phyloP scores from a whole-genome alignment of 257 asterid species.

The Leonotis leonurus region DNA sequence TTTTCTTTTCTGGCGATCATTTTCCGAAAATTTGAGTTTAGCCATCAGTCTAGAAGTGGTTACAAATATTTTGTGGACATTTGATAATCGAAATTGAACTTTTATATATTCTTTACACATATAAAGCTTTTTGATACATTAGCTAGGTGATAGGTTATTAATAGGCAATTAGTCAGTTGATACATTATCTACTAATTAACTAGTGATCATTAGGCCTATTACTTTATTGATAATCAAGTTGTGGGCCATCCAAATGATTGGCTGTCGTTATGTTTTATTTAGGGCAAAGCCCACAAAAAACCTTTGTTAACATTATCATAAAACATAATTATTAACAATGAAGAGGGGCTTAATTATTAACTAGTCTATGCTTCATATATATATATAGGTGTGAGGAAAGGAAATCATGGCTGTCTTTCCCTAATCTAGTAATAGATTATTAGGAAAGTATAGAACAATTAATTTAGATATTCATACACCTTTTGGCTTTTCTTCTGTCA shows the following conservation, averaged over 20 bases:
- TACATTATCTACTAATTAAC: conserved; percentile 6
- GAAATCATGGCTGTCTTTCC: conserved; percentile 55
- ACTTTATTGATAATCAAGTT: conserved; percentile 16
- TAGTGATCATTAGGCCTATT: conserved; percentile 16
- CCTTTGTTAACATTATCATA: conserved; percentile 39
- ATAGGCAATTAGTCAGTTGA: background rate
- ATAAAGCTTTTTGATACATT: background rate
- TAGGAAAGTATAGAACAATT: conserved; percentile 22
- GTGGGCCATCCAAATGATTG: conserved; percentile 42
- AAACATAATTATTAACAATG: conserved; percentile 27
- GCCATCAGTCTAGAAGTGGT: too few species aligned
- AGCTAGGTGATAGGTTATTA: background rate
- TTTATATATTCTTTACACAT: too few species aligned
- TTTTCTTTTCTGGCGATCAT: too few species aligned
- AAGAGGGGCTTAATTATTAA: conserved; percentile 14
- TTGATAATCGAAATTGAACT: too few species aligned
- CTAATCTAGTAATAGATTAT: conserved; percentile 27
- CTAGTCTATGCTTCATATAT: conserved; percentile 20
- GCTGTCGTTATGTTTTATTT: conserved; percentile 19
- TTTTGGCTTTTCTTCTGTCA: conserved; percentile 37
- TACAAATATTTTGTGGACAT: too few species aligned
- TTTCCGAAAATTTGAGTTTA: too few species aligned
- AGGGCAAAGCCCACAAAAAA: conserved; percentile 10
- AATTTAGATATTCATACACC: conserved; percentile 14
- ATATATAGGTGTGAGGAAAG: conserved; percentile 43